A percentile compares a stretch with the other conserved stretches of the same genome.
These are phyloP conservation scores for Zalaria sp. DNA, from an alignment of 2,329 filamentous ascomycete species.

Conservation along the genomic window DNA sequence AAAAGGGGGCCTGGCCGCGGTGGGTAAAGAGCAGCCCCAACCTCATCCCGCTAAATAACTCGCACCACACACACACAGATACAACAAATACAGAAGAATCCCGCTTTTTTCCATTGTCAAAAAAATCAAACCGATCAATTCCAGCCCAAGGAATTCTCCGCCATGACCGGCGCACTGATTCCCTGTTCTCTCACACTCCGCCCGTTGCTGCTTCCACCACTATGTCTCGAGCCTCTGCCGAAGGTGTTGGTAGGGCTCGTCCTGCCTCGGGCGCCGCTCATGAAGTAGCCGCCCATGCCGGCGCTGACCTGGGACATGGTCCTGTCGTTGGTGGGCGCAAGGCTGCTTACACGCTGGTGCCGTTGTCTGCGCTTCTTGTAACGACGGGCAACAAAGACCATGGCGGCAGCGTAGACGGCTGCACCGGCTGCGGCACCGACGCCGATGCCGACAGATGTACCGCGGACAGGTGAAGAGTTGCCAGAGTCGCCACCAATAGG, in stretches of 20 bases:
- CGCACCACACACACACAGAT: too few relatives aligned
- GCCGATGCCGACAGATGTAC: conserved; percentile 55
- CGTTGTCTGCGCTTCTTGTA: conserved; percentile 58
- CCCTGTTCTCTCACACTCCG: conserved; percentile 51
- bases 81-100: neutral
- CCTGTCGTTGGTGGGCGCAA: conserved; percentile 56
- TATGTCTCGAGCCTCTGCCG: conserved; percentile 27
- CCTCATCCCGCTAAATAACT: too few relatives aligned
- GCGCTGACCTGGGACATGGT: conserved; percentile 29
- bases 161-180: conserved; percentile 82
- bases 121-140: conserved; percentile 43
- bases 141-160: conserved; percentile 92
- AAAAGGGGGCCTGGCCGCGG: neutral
- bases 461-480: conserved; percentile 43
- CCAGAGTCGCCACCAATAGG: conserved; percentile 35
- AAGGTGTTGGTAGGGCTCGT: conserved; percentile 16
- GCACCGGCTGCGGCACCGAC: conserved; percentile 65
- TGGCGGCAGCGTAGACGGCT: conserved; percentile 79
- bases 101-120: neutral
- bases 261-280: conserved; percentile 49
- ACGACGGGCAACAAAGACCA: conserved; percentile 83
- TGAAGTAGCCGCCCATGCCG: conserved; percentile 37
- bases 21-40: too few relatives aligned
- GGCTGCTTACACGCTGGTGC: conserved; percentile 67
- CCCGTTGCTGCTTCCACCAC: conserved; percentile 23